A percentile compares a stretch with the other conserved stretches of the same genome.
phyloP scores from a whole-genome alignment of 2,329 filamentous ascomycete genomes.

The Sporothrix schenckii region DNA sequence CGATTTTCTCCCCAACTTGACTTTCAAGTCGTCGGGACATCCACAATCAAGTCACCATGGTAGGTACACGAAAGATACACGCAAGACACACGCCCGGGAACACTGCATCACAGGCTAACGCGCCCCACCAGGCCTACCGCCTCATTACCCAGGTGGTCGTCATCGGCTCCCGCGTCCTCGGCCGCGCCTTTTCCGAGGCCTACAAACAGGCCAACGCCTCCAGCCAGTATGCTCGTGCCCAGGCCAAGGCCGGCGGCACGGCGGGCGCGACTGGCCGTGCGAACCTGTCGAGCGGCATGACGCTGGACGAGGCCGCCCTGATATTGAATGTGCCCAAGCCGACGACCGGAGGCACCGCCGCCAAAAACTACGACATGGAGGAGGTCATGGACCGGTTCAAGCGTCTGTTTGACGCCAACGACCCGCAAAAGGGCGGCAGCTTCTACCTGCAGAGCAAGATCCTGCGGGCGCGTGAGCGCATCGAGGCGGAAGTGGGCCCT shows the following conservation, averaged over 20 bases:
- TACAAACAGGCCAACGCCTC: constrained; percentile 93
- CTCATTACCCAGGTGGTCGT: constrained; percentile 92
- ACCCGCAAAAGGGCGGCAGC: constrained; percentile 92
- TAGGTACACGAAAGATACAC: not conserved
- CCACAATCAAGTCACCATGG: constrained; percentile 5
- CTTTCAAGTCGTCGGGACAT: not conserved
- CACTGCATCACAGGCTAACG: not conserved
- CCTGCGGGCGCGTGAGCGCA: constrained; percentile 82
- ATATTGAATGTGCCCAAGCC: constrained; percentile 89
- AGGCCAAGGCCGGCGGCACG: constrained; percentile 61
- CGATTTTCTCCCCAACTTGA: not conserved
- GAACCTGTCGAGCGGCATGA: constrained; percentile 69
- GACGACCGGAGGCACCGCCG: constrained; percentile 51
- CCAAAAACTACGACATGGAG: constrained; percentile 62
- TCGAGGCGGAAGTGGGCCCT: constrained; percentile 82
- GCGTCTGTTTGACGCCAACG: constrained; percentile 89
- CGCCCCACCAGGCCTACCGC: constrained; percentile 73
- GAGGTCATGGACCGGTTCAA: constrained; percentile 87
- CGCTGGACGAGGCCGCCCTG: constrained; percentile 93
- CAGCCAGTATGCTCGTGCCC: constrained; percentile 76
- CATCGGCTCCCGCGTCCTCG: constrained; percentile 87
- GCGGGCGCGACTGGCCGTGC: constrained; percentile 43
- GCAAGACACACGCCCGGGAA: too few relatives aligned
- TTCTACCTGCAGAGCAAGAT: constrained; percentile 99
- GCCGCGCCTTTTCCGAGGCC: constrained; percentile 88